These are phyloP conservation scores for Coleophoma crateriformis DNA, from an alignment of 2,329 filamentous ascomycete species.

Conservation along the genomic window DNA sequence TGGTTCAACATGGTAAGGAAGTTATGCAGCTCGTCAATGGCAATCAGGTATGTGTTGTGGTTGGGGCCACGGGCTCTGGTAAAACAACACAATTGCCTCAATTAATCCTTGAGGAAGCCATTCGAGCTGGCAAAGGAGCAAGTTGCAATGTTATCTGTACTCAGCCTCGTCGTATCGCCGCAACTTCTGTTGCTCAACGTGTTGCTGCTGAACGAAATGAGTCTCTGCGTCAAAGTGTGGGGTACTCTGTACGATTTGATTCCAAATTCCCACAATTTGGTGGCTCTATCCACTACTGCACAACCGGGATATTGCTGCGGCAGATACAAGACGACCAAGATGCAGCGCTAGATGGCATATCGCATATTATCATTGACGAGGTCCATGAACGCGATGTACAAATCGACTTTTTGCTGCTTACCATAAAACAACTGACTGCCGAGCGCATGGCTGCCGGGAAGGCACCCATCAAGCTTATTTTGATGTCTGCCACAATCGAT, in stretches of 20 bases:
- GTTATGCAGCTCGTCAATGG: constrained; percentile 75
- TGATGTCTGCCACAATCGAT: constrained; percentile 95
- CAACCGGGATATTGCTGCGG: constrained; percentile 83
- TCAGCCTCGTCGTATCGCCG: constrained; percentile 89
- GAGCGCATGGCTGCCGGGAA: constrained; percentile 57
- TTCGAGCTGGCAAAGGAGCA: constrained; percentile 64
- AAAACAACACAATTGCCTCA: constrained; percentile 96
- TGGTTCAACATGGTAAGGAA: constrained; percentile 78
- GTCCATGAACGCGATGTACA: constrained; percentile 91
- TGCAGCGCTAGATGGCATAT: constrained; percentile 79
- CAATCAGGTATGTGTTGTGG: constrained; percentile 87
- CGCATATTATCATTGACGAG: constrained; percentile 89
- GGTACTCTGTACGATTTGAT: constrained; percentile 84
- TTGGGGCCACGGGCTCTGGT: constrained; percentile 89
- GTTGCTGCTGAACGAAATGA: constrained; percentile 86
- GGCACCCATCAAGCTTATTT: constrained; percentile 77
- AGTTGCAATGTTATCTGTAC: constrained; percentile 88
- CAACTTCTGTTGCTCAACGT: constrained; percentile 83
- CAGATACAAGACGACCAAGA: constrained; percentile 74
- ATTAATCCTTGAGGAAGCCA: constrained; percentile 86
- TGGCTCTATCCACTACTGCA: constrained; percentile 82
- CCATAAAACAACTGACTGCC: constrained; percentile 78
- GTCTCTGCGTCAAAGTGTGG: constrained; percentile 75
- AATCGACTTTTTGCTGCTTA: constrained; percentile 85
- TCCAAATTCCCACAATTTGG: constrained; percentile 60